phyloP scores from a whole-genome alignment of 106 monocot species.

The Dendrobium chrysotoxum region DNA sequence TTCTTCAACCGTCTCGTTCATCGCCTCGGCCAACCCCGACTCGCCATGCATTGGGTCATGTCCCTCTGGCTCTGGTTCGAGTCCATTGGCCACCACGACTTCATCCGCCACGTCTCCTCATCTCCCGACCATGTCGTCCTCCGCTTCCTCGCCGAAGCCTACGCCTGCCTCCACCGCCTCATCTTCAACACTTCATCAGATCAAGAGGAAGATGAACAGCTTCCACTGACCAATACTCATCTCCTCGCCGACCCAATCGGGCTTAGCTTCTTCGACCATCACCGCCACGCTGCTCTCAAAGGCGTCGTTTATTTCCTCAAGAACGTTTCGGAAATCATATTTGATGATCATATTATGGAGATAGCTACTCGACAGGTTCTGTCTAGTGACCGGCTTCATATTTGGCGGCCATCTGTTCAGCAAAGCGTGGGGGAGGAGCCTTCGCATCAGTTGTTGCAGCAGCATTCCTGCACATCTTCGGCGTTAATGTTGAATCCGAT shows the following conservation, averaged over 20 bases:
- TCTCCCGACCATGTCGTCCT: slow-evolving; percentile 21
- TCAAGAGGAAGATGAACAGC: not conserved
- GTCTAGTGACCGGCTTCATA: slow-evolving; percentile 5
- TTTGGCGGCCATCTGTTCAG: not conserved
- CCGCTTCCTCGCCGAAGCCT: slow-evolving; percentile 32
- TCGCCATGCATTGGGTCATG: slow-evolving; percentile 24
- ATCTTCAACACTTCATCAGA: not conserved
- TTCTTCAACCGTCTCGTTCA: slow-evolving; percentile 25
- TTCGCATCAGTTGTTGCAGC: not conserved
- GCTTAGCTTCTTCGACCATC: slow-evolving; percentile 28
- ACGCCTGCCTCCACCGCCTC: slow-evolving; percentile 22
- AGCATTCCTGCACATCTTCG: not conserved
- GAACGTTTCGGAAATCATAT: slow-evolving; percentile 26
- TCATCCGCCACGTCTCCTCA: slow-evolving; percentile 42
- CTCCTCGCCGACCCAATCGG: slow-evolving; percentile 29
- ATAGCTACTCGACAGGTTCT: not conserved
- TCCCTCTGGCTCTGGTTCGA: slow-evolving; percentile 76
- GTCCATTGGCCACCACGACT: slow-evolving; percentile 55
- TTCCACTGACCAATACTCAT: slow-evolving; percentile 15
- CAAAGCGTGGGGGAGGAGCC: not conserved
- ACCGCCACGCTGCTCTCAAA: not conserved
- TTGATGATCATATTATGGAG: slow-evolving; percentile 19
- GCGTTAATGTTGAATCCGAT: slow-evolving; percentile 21
- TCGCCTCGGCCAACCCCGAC: slow-evolving; percentile 8
- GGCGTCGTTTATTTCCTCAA: slow-evolving; percentile 13